Evolutionary conservation across 2,329 filamentous ascomycete genomes (phyloP), one percentile per base, ranked within the genome.

Genomic region (Phialophora macrospora): DNA sequence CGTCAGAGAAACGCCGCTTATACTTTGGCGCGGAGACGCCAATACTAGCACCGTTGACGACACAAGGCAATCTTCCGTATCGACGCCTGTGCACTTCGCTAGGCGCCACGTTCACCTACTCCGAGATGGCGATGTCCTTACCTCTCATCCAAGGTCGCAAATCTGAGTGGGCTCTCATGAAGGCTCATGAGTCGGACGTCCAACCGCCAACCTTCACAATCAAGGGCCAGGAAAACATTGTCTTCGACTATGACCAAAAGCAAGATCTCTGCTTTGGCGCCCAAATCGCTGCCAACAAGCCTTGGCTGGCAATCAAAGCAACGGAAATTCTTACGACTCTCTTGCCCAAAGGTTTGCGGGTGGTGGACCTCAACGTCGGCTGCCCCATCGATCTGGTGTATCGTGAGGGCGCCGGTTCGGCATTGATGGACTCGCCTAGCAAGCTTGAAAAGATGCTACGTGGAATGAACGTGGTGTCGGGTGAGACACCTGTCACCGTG

Each of bases 21-120:
- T 98, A 99, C 80, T 98, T 98, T 77, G 93, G 93, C 5, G 87
- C 89, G 0, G 94, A 98, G 77, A 99, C 95, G 1, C 95, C 95
- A 0, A 87, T 93, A 11, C 82, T 99, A n/a, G 95, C 95, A 4
- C 95, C 95, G 41, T 84, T 99, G 56, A 99, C 95, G 1, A 99
- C 95, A 0, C 95, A 98, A 79, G 95, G 95, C 54, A 99, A 99
- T 74, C 83, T 98, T 55, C 95, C 95, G 0, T 99, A 97, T 81
- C 89, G 95, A 63, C 87, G 95, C 57, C 86, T 99, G 32, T 97
- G 93, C 74, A 89, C 92, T 12, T 90, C 93, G 62, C 85, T 98
- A 26, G 95, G 95, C 41, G 93, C 93, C 30, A 90, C 97, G 75
- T 84, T 96, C 56, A 99, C 95, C 0, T 99, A 97, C 81, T 98